Conservation (phyloP, 352 stramenopile species). For the Pythium biforme region DNA sequence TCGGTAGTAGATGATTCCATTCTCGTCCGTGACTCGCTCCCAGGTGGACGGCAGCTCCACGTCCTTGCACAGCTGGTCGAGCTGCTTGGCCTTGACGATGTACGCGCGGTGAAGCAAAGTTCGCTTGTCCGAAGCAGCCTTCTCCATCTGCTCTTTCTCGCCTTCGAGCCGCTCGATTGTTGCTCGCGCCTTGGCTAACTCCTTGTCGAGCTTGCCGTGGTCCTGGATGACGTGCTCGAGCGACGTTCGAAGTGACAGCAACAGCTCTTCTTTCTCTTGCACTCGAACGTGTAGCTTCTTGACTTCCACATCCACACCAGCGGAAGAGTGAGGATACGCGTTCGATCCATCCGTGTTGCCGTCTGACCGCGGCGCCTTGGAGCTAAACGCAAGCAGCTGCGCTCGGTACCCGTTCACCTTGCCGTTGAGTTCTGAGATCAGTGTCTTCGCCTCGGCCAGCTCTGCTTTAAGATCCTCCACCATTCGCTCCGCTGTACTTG, state of each 20-base stretch:
- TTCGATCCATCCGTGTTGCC: background rate
- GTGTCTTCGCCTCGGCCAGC: constrained; percentile 21
- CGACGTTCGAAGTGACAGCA: constrained; percentile 32
- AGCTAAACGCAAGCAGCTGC: constrained; percentile 30
- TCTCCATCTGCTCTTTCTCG: constrained; percentile 43
- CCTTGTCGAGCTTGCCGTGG: constrained; percentile 41
- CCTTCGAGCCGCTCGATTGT: constrained; percentile 32
- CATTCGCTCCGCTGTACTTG: background rate
- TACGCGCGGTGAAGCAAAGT: constrained; percentile 42
- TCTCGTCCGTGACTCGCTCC: constrained; percentile 45
- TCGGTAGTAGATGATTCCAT: constrained; percentile 52
- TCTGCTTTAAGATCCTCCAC: constrained; percentile 21
- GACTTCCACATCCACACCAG: constrained; percentile 4
- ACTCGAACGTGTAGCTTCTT: constrained; percentile 26
- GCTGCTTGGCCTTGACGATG: constrained; percentile 52
- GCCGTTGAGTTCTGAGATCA: constrained; percentile 26
- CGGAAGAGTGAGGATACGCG: background rate
- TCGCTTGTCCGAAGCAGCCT: constrained; percentile 41
- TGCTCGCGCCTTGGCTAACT: constrained; percentile 30
- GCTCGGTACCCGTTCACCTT: constrained; percentile 31
- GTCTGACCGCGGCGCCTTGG: background rate
- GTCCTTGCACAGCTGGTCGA: constrained; percentile 51
- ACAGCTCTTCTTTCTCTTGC: constrained; percentile 47
- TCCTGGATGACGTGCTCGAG: constrained; percentile 40
- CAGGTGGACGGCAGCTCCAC: constrained; percentile 42